phyloP scores from a whole-genome alignment of 441 rosid species.

The Croton setiger region DNA sequence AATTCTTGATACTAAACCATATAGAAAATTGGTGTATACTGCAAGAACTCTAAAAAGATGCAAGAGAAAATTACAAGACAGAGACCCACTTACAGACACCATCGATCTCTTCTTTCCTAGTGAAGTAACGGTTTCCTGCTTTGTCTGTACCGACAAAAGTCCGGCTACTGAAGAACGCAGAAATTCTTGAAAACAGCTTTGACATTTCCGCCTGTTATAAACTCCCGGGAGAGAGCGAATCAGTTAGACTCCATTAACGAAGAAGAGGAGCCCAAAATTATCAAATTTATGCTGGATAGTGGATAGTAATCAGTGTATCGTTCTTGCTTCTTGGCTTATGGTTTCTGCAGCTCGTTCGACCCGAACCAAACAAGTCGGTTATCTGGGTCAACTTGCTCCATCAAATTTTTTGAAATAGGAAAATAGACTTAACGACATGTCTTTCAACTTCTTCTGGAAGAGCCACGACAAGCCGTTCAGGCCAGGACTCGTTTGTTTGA shows the following conservation, averaged over 20 bases:
- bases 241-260: conserved; percentile 10
- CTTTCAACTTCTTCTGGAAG: no score
- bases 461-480: no score
- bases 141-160: conserved; percentile 58
- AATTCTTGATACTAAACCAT: neutral
- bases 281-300: neutral
- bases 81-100: conserved; percentile 64
- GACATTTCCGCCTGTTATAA: conserved; percentile 42
- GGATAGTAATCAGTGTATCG: neutral
- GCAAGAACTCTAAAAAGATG: neutral
- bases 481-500: no score
- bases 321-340: no score
- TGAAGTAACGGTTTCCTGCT: conserved; percentile 80
- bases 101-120: conserved; percentile 75
- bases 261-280: neutral
- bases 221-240: neutral
- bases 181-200: conserved; percentile 60
- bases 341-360: neutral
- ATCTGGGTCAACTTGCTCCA: neutral
- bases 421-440: no score
- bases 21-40: neutral
- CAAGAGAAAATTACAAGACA: neutral
- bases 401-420: no score
- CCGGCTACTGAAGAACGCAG: conserved; percentile 59
- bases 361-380: neutral